A percentile compares a stretch with the other conserved stretches of the same genome.
Conservation (phyloP, 2,329 filamentous ascomycete species). For the Aureobasidium sp. region DNA sequence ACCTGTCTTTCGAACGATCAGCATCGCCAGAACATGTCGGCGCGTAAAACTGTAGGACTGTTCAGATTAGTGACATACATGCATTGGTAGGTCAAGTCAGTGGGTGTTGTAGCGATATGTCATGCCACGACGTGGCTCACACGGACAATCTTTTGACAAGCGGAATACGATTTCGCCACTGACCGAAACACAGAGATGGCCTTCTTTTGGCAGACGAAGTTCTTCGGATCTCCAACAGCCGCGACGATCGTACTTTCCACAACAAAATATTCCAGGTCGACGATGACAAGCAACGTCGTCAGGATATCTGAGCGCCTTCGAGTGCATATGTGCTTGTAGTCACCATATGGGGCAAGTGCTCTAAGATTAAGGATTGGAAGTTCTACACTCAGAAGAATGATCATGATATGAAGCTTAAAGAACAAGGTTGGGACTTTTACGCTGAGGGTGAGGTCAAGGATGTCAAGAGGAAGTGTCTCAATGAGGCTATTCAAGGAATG, state of each 20-base stretch:
- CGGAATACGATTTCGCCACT: too few relatives aligned
- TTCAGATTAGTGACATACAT: not conserved
- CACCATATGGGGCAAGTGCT: too few relatives aligned
- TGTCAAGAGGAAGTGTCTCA: not conserved
- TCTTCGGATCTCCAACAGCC: not conserved
- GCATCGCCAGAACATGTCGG: not conserved
- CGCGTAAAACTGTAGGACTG: not conserved
- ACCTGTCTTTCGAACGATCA: not conserved
- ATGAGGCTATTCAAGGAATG: not conserved
- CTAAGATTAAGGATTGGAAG: not conserved
- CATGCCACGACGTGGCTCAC: not conserved
- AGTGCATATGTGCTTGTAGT: too few relatives aligned
- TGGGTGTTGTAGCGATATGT: too few relatives aligned
- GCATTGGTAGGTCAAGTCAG: not conserved
- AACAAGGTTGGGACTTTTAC: not conserved
- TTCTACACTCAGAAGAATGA: not conserved
- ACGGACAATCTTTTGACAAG: not conserved
- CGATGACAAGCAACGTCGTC: not conserved
- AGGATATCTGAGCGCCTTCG: too few relatives aligned
- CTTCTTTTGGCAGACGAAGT: not conserved
- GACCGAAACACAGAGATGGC: not conserved
- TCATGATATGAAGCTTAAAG: not conserved
- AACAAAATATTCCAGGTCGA: not conserved
- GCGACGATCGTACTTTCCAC: not conserved
- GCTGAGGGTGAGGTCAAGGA: not conserved